Percentiles rank a stretch among this genome's conserved stretches.
Conservation (phyloP, 2,329 filamentous ascomycete species). For the Penicillium sclerotiorum region DNA sequence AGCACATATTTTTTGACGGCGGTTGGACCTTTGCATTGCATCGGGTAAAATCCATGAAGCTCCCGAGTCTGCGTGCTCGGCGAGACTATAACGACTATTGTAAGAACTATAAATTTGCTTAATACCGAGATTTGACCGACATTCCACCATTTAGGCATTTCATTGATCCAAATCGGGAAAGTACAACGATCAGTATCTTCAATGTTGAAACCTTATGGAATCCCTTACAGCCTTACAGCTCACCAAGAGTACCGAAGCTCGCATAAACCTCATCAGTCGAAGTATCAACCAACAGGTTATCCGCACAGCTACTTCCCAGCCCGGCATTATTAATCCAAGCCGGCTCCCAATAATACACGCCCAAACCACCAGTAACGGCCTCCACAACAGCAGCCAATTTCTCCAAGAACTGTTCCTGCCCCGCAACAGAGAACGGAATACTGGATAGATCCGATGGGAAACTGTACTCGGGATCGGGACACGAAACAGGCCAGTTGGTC, state of each 20-base stretch:
- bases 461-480: slow-evolving; percentile 58
- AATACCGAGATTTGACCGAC: too few species aligned
- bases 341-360: slow-evolving; percentile 75
- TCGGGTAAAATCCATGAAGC: too few species aligned
- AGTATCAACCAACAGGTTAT: slow-evolving; percentile 64
- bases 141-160: too few species aligned
- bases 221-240: slow-evolving; percentile 42
- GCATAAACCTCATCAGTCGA: slow-evolving; percentile 55
- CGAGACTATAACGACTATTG: too few species aligned
- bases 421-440: slow-evolving; percentile 65
- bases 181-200: too few species aligned
- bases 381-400: slow-evolving; percentile 60
- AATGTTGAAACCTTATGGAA: too few species aligned
- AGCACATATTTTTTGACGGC: too few species aligned
- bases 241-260: slow-evolving; percentile 59
- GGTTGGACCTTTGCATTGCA: too few species aligned
- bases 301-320: slow-evolving; percentile 66
- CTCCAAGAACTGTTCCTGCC: slow-evolving; percentile 65
- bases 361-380: slow-evolving; percentile 57
- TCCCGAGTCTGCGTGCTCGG: too few species aligned
- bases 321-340: slow-evolving; percentile 68
- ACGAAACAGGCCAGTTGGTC: slow-evolving; percentile 69
- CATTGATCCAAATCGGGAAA: too few species aligned
- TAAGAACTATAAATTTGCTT: too few species aligned
- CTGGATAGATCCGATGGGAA: slow-evolving; percentile 63